Evolutionary conservation across 495 filamentous ascomycete genomes (phyloP).

Genomic region (Penicillium cosmopolitanum): DNA sequence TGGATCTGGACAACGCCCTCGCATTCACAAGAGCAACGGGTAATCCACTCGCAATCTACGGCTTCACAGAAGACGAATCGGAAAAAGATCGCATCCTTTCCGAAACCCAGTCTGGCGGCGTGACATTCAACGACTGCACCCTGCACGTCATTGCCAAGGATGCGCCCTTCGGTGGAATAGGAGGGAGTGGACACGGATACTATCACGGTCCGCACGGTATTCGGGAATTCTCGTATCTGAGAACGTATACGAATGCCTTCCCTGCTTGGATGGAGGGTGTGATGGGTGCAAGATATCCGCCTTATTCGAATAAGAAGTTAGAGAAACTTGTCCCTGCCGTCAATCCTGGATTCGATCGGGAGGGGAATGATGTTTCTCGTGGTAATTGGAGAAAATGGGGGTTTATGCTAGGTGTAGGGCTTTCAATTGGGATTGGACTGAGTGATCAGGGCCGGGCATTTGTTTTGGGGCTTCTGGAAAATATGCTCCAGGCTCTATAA

Average conservation of each 20-base stretch:
- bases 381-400: constrained; percentile 16
- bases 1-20: constrained; percentile 74
- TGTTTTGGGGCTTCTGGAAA: neutral
- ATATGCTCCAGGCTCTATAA: neutral
- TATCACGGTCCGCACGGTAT: constrained; percentile 80
- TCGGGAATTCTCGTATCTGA: constrained; percentile 74
- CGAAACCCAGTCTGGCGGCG: constrained; percentile 69
- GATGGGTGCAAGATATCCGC: constrained; percentile 71
- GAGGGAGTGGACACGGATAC: constrained; percentile 71
- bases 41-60: constrained; percentile 67
- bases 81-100: constrained; percentile 67
- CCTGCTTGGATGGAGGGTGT: constrained; percentile 57
- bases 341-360: constrained; percentile 76
- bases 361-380: constrained; percentile 47
- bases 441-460: neutral
- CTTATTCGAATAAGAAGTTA: constrained; percentile 59
- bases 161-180: constrained; percentile 82
- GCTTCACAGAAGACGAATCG: constrained; percentile 67
- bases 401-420: constrained; percentile 17
- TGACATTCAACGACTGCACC: constrained; percentile 74
- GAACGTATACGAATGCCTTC: constrained; percentile 51
- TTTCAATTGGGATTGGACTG: constrained; percentile 10
- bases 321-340: constrained; percentile 53
- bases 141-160: constrained; percentile 66
- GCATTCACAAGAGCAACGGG: constrained; percentile 66